Evolutionary conservation across 2,329 filamentous ascomycete species (phyloP).

Genomic region (Penicillium sp.): DNA sequence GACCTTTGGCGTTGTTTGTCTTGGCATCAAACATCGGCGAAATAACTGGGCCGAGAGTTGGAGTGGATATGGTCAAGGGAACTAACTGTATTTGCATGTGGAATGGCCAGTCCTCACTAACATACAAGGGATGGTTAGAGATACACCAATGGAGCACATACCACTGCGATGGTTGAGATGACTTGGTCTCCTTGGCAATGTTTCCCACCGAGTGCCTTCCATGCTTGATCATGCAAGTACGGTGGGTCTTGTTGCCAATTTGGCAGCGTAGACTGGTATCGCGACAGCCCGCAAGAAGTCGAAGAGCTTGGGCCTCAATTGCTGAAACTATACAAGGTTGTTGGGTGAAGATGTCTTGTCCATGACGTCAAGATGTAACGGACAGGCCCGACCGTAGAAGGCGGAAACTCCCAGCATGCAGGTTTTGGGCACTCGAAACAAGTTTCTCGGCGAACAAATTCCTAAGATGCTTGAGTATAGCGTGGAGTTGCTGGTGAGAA

Average conservation of each 20-base stretch:
- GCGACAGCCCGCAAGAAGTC: too few species aligned
- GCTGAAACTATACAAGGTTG: not conserved
- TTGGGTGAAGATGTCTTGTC: not conserved
- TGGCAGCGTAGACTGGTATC: too few species aligned
- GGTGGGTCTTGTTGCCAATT: not conserved
- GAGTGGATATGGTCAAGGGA: not conserved
- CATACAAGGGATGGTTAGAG: not conserved
- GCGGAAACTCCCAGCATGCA: not conserved
- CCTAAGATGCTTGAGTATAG: not conserved
- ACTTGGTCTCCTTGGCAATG: not conserved
- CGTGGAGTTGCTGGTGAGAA: not conserved
- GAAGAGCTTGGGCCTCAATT: not conserved
- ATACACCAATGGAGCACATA: not conserved
- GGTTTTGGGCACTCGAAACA: not conserved
- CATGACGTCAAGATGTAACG: not conserved
- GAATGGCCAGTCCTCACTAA: not conserved
- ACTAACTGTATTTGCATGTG: not conserved
- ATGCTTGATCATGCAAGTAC: not conserved
- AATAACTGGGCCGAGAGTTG: not conserved
- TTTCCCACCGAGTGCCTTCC: not conserved
- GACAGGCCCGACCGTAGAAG: not conserved
- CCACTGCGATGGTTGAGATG: not conserved
- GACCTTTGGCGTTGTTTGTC: constrained; percentile 5
- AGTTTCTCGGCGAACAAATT: too few species aligned
- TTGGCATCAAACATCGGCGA: constrained; percentile 13